Conservation (phyloP, 2,329 filamentous ascomycete species). For the Trichoderma koningiopsis region DNA sequence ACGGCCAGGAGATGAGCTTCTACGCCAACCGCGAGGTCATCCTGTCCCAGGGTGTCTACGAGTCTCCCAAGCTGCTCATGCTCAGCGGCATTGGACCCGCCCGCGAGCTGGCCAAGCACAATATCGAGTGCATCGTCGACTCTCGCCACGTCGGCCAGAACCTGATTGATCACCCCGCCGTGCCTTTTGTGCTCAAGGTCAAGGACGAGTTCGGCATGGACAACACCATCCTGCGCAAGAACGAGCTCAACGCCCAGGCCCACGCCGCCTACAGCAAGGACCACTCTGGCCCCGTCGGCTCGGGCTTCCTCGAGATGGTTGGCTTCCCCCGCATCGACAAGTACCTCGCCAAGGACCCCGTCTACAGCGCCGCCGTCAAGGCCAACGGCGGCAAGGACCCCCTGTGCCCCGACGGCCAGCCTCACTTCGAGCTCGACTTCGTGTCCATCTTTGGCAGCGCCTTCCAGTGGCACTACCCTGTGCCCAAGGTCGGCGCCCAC, state of each 20-base stretch:
- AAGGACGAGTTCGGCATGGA: conserved; percentile 47
- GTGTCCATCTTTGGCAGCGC: conserved; percentile 57
- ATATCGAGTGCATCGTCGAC: conserved; percentile 57
- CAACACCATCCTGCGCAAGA: conserved; percentile 43
- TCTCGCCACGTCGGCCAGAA: conserved; percentile 66
- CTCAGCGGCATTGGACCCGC: conserved; percentile 64
- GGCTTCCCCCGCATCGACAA: conserved; percentile 61
- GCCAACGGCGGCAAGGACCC: conserved; percentile 52
- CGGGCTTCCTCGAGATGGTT: conserved; percentile 52
- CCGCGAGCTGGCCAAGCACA: conserved; percentile 52
- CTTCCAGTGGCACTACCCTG: conserved; percentile 52
- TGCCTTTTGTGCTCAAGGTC: conserved; percentile 52
- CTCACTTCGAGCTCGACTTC: conserved; percentile 65
- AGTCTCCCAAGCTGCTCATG: conserved; percentile 66
- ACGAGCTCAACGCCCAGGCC: conserved; percentile 39
- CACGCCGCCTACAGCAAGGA: conserved; percentile 41
- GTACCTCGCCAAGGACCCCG: conserved; percentile 50
- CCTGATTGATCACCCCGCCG: conserved; percentile 62
- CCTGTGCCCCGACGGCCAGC: conserved; percentile 58
- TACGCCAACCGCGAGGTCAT: conserved; percentile 53
- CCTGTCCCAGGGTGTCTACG: conserved; percentile 57
- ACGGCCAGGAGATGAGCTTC: conserved; percentile 46
- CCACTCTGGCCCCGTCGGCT: conserved; percentile 44
- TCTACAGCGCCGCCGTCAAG: conserved; percentile 48
- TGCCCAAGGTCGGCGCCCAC: conserved; percentile 48